phyloP scores from a whole-genome alignment of 495 filamentous ascomycete species.

The Talaromyces liani region DNA sequence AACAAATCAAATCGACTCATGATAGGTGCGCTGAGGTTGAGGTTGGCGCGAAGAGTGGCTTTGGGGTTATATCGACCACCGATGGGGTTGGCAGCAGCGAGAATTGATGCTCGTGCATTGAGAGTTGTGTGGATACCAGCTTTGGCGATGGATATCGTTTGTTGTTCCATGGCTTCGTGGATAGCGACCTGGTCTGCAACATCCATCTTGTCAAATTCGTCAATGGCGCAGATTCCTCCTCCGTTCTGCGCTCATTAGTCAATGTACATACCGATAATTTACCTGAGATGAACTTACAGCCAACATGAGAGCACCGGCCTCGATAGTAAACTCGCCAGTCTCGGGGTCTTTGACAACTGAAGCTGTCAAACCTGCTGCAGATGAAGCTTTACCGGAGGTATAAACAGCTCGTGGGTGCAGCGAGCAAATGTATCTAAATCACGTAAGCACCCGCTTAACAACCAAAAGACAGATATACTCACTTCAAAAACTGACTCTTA shows the following conservation, averaged over 20 bases:
- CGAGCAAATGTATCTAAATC: constrained; percentile 69
- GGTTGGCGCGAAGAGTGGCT: constrained; percentile 82
- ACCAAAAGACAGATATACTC: constrained; percentile 15
- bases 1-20: constrained; percentile 99
- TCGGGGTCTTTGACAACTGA: constrained; percentile 97
- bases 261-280: too few species aligned
- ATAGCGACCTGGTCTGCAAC: constrained; percentile 96
- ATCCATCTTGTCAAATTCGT: constrained; percentile 99
- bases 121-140: constrained; percentile 97
- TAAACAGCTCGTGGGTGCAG: constrained; percentile 95
- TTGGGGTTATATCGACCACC: constrained; percentile 96
- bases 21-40: constrained; percentile 97
- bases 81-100: constrained; percentile 94
- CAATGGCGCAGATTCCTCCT: constrained; percentile 89
- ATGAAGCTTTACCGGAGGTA: constrained; percentile 96
- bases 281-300: constrained; percentile 76
- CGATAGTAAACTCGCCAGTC: constrained; percentile 97
- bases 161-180: constrained; percentile 99
- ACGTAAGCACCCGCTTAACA: neutral
- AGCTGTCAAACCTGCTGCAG: constrained; percentile 93
- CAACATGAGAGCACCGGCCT: constrained; percentile 96
- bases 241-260: constrained; percentile 24
- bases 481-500: constrained; percentile 96
- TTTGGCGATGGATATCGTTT: constrained; percentile 99
- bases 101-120: constrained; percentile 89